Conservation (phyloP, 202 grass and related monocot species). For the Zoysia matrella region DNA sequence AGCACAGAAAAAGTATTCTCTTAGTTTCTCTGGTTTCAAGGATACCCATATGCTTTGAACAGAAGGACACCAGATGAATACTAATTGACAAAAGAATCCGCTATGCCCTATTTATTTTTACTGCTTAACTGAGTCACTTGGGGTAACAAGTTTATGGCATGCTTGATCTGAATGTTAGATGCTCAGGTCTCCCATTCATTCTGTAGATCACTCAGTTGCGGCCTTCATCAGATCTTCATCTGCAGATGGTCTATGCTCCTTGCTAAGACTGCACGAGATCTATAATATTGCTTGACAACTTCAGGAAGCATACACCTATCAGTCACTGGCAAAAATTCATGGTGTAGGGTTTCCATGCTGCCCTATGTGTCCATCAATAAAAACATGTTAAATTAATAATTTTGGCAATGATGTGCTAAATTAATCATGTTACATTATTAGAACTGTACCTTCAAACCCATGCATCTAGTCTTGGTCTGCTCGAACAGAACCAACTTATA, state of each 20-base stretch:
- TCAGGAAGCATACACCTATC: not conserved
- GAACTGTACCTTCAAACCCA: slow-evolving; percentile 22
- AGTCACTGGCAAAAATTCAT: not conserved
- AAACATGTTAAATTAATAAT: not conserved
- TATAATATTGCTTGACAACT: slow-evolving; percentile 1
- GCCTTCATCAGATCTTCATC: not conserved
- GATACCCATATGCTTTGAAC: not conserved
- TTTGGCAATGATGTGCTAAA: not conserved
- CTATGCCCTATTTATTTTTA: not conserved
- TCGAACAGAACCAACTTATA: not conserved
- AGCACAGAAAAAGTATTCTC: not conserved
- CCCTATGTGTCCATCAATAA: not conserved
- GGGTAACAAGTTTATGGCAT: not conserved
- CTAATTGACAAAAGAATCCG: not conserved
- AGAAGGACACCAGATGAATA: not conserved
- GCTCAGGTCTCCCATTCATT: not conserved
- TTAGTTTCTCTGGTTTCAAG: not conserved
- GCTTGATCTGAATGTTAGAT: not conserved
- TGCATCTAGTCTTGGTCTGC: not conserved
- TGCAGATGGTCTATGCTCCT: slow-evolving; percentile 14
- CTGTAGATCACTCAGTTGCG: not conserved
- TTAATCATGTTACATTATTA: not conserved
- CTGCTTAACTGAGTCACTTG: too few species aligned
- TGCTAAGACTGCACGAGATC: not conserved
- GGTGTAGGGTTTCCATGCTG: not conserved